Base-by-base conservation (phyloP, 1,139 yeast genomes). In the Scheffersomyces titani region DNA sequence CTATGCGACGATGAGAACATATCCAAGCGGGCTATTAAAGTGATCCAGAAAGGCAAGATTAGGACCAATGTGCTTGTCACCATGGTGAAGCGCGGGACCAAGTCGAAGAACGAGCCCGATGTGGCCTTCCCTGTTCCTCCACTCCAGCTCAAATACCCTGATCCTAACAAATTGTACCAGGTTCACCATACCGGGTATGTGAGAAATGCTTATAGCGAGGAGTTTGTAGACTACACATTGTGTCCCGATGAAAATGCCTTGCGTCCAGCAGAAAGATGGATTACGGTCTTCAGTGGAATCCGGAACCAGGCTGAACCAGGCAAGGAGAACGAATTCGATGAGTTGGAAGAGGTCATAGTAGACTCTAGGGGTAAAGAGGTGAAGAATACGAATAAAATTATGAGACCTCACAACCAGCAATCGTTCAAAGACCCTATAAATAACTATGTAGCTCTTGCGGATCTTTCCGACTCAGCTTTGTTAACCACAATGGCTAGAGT, bases 401-500 rank as follows among this genome's bases (percentile, higher is more conserved):
- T 46, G 20, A 20, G 49, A 19, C 49, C 49, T 20, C 49, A 59
- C 40, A 58, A 54, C 53, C 66, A 61, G 44, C 64, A 70, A 51
- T 70, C 70, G 55, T 68, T 77, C 57, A 63, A 64, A 9, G 72
- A 77, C 53, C 73, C 73, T 1, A 64, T 63, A 22, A 73, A 63
- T 62, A 77, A 78, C 56, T 73, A 64, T 54, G 71, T 78, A 5
- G 83, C 81, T 0, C 63, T 80, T 53, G 82, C 79, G 0, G 75
- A 76, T 54, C 61, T 78, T 24, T 71, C 80, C 7, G 84, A 80
- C 61, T 69, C 78, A 11, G 80, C 75, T 6, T 67, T 80, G 21
- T 68, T 80, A 49, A 79, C 84, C 16, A 77, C 83, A 0, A 62
- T 79, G 64, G 81, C 82, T 2, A 63, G 84, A 46, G 70, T 77